Base-by-base conservation (phyloP, 352 stramenopile genomes). In the Aphanomyces euteiches region DNA sequence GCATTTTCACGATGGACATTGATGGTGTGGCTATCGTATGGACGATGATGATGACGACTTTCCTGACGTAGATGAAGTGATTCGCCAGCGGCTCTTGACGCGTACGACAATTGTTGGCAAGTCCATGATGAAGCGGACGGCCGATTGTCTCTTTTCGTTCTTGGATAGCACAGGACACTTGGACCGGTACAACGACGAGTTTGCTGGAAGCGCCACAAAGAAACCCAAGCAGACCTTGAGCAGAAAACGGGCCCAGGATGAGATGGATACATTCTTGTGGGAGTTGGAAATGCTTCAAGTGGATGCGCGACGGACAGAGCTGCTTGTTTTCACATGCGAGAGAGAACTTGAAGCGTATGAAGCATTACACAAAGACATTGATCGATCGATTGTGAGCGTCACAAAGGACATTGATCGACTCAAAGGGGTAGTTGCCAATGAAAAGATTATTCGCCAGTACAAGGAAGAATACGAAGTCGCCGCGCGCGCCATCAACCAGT, bases 391-490 rank as follows among this genome's bases (percentile, higher is more conserved):
- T 60, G 61, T 56, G 38, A 86, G 84, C 47, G 85, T 86, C 28
- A 73, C 78, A 5, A 75, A 72, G 38, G 85, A 94, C 71, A 96
- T 96, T 47, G 79, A 93, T 57, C 70, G 86, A 56, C 82, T 96
- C 53, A 90, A 93, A 75, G 65, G 71, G 12, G 87, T 88, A 38
- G 83, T 96, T 60, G 80, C 84, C 47, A 78, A 84, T 34, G 86
- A 96, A 66, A 89, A 87, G 71, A 85, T 76, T 0, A 76, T 94
- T 19, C 83, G 86, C 7, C 81, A 80, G 38, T 94, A 94, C 74
- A 96, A 96, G 69, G 85, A 96, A 70, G 88, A 94, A 72, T 96
- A 96, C 75, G 88, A 96, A 72, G 90, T 84, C 17, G 87, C 92
- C 59, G 86, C 88, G 41, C 75, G 85, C 15, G 83, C 92, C 3